These are phyloP conservation scores for Dendrocalamus latiflorus DNA, from an alignment of 202 grass and related monocot species.

Conservation along the genomic window DNA sequence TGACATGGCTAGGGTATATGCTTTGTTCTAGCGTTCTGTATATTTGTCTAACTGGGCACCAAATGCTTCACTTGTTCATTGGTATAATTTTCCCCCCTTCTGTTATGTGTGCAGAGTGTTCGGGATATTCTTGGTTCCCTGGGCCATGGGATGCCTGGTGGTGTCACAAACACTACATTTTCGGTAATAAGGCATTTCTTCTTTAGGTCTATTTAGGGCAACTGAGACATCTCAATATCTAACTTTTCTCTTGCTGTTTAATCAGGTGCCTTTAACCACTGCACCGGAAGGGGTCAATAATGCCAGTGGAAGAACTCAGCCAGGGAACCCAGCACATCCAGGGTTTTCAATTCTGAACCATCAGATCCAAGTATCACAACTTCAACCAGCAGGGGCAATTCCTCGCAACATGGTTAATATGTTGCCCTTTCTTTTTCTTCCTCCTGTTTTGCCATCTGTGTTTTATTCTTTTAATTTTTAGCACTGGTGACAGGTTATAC, in stretches of 20 bases:
- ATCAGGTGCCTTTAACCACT: conserved; percentile 45
- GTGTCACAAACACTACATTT: conserved; percentile 37
- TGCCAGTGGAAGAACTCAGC: conserved; percentile 46
- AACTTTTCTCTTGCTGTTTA: background rate
- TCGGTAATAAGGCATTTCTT: conserved; percentile 41
- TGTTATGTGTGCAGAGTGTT: conserved; percentile 54
- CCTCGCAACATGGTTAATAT: conserved; percentile 52
- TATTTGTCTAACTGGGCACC: background rate
- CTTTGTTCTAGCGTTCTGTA: conserved; percentile 14
- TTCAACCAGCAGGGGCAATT: conserved; percentile 43
- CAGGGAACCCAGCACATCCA: conserved; percentile 46
- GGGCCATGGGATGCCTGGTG: conserved; percentile 49
- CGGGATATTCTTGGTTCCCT: conserved; percentile 68
- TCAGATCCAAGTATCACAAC: conserved; percentile 60
- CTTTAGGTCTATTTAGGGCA: background rate
- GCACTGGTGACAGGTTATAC: conserved; percentile 55
- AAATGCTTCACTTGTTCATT: background rate
- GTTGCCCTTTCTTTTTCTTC: background rate
- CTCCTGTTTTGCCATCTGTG: background rate
- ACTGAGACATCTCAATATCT: background rate
- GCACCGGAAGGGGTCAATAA: conserved; percentile 54
- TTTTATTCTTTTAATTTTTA: conserved; percentile 4
- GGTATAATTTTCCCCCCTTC: background rate
- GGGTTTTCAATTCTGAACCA: conserved; percentile 67
- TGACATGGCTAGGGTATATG: no score